Percentiles rank a stretch among this genome's conserved stretches.
Conservation (phyloP, 169 alveolate species). For the Plasmodium sp. region DNA sequence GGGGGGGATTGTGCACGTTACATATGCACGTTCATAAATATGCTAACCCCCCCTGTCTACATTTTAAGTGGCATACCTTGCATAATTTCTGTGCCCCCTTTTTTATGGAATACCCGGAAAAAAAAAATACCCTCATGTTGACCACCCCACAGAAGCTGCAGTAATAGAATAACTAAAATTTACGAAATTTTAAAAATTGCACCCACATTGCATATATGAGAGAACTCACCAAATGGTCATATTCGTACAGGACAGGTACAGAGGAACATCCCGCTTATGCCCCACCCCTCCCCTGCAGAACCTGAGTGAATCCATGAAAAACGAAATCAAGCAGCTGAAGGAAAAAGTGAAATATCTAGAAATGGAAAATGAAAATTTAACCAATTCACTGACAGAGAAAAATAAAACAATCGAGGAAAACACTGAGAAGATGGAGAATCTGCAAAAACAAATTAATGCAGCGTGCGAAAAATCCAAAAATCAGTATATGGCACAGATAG, state of each 20-base stretch:
- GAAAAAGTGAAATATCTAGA: constrained; percentile 60
- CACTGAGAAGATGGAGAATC: constrained; percentile 23
- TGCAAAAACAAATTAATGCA: constrained; percentile 58
- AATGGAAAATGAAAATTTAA: constrained; percentile 66
- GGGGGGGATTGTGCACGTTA: not conserved
- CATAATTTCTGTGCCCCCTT: not conserved
- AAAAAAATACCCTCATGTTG: not conserved
- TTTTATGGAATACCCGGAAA: not conserved
- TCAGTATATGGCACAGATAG: constrained; percentile 62
- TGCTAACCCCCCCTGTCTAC: not conserved
- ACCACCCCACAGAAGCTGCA: constrained; percentile 2
- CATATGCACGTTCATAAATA: not conserved
- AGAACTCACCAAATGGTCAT: not conserved
- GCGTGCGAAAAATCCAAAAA: constrained; percentile 45
- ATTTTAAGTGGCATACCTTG: not conserved
- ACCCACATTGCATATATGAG: not conserved
- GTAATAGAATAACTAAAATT: constrained; percentile 8
- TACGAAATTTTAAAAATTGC: not conserved
- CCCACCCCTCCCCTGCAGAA: not conserved
- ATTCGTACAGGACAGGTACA: not conserved
- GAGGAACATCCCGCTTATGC: not conserved
- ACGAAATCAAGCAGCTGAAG: constrained; percentile 65
- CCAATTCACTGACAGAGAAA: constrained; percentile 40
- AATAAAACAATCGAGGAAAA: constrained; percentile 37
- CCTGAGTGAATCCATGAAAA: constrained; percentile 25